phyloP scores from a whole-genome alignment of 768 basidiomycete genomes.

The Pholiota molesta region DNA sequence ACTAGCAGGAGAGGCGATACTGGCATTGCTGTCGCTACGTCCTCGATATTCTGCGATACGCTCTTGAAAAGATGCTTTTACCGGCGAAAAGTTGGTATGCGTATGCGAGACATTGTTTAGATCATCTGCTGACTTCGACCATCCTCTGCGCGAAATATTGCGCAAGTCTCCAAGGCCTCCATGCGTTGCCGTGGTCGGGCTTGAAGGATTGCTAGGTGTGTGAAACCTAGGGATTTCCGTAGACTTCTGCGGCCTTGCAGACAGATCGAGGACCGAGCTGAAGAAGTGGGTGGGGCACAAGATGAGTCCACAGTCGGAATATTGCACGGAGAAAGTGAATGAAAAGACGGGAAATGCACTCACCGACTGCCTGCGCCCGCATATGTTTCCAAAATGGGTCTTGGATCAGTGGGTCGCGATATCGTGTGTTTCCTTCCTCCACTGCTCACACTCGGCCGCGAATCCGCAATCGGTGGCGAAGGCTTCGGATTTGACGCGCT shows the following conservation, averaged over 20 bases:
- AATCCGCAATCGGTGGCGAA: conserved; percentile 41
- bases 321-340: conserved; percentile 4
- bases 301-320: not conserved
- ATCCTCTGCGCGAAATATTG: conserved; percentile 66
- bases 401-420: conserved; percentile 81
- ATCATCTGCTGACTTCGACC: conserved; percentile 84
- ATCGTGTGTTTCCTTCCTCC: conserved; percentile 68
- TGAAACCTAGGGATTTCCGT: conserved; percentile 42
- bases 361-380: conserved; percentile 54
- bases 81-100: conserved; percentile 33
- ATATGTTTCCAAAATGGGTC: conserved; percentile 70
- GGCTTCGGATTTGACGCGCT: conserved; percentile 58
- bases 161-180: conserved; percentile 68
- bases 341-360: conserved; percentile 27
- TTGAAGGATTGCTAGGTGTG: conserved; percentile 42
- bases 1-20: conserved; percentile 38
- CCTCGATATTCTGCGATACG: conserved; percentile 69
- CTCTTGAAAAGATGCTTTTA: conserved; percentile 59
- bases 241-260: conserved; percentile 47
- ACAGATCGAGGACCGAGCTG: conserved; percentile 71
- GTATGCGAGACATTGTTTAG: conserved; percentile 54
- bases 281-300: conserved; percentile 4
- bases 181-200: conserved; percentile 29
- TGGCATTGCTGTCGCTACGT: conserved; percentile 58
- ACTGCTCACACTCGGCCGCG: conserved; percentile 46